Conservation (phyloP, 345 rosid genomes). For the Rhizophora mangle region DNA sequence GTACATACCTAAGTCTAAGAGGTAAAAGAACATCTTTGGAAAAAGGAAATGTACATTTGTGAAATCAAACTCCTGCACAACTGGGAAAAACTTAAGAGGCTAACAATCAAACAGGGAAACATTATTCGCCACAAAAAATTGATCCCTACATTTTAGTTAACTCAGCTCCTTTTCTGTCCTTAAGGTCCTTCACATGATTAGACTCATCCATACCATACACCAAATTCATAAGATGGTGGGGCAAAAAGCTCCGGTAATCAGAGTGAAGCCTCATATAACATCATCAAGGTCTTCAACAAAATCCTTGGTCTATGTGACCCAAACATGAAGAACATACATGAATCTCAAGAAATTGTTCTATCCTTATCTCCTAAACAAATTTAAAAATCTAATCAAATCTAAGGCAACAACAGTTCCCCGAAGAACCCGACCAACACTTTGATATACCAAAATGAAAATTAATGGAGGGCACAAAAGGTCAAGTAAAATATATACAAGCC, state of each 20-base stretch:
- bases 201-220: conserved; percentile 21
- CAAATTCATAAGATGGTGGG: too few species aligned
- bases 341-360: conserved; percentile 47
- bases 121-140: neutral
- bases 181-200: too few species aligned
- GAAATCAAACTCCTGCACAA: conserved; percentile 81
- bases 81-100: conserved; percentile 9
- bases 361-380: conserved; percentile 45
- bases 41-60: too few species aligned
- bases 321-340: conserved; percentile 93
- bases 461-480: too few species aligned
- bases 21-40: conserved; percentile 91
- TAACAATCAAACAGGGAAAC: neutral
- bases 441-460: too few species aligned
- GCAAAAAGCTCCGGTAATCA: conserved; percentile 18
- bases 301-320: conserved; percentile 68
- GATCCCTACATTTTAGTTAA: conserved; percentile 58
- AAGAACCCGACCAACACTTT: too few species aligned
- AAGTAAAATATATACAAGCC: too few species aligned
- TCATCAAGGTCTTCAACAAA: conserved; percentile 68
- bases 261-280: conserved; percentile 42
- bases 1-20: conserved; percentile 69
- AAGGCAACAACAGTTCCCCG: neutral
- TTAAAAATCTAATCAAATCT: conserved; percentile 1
- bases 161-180: conserved; percentile 56